These are phyloP conservation scores for Diaporthe citri DNA, from an alignment of 2,329 filamentous ascomycete genomes.

Conservation along the genomic window DNA sequence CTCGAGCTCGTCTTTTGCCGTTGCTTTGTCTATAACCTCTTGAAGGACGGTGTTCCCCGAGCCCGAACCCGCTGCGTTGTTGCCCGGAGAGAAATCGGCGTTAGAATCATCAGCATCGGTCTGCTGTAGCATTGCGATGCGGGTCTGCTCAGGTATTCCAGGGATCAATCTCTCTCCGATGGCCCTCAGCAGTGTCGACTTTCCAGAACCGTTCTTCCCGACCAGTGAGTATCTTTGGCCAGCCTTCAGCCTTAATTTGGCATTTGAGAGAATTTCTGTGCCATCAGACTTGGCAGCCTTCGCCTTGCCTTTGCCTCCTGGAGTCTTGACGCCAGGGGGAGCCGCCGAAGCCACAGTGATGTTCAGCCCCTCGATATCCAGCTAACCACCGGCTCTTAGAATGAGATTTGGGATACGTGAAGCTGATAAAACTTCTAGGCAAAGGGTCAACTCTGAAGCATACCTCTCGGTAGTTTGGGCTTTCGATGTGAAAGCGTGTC, in stretches of 20 bases:
- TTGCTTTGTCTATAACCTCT: slow-evolving; percentile 74
- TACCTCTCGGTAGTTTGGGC: slow-evolving; percentile 69
- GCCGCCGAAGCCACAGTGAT: slow-evolving; percentile 70
- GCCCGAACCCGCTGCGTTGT: slow-evolving; percentile 20
- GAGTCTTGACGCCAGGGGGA: slow-evolving; percentile 21
- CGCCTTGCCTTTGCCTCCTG: slow-evolving; percentile 55
- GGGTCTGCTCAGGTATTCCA: slow-evolving; percentile 75
- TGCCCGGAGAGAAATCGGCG: slow-evolving; percentile 45
- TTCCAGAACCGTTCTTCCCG: slow-evolving; percentile 85
- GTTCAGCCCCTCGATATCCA: slow-evolving; percentile 79
- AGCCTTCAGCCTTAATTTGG: slow-evolving; percentile 78
- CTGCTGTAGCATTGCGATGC: slow-evolving; percentile 78
- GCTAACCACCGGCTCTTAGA: slow-evolving; percentile 52
- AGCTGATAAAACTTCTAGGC: not conserved
- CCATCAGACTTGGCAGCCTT: slow-evolving; percentile 62
- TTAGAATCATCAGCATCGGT: slow-evolving; percentile 59
- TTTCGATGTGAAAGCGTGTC: slow-evolving; percentile 73
- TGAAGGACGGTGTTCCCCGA: slow-evolving; percentile 67
- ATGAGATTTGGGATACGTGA: not conserved
- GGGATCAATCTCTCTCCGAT: slow-evolving; percentile 84
- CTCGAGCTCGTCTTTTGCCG: slow-evolving; percentile 67
- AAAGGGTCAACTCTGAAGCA: not conserved
- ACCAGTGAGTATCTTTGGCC: slow-evolving; percentile 82
- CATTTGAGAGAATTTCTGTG: slow-evolving; percentile 78
- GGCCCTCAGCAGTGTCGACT: slow-evolving; percentile 81